Percentiles rank a stretch among this genome's conserved stretches.
These are phyloP conservation scores for Fallopia convolvulus DNA, from an alignment of 148 eudicot species.

Conservation along the genomic window DNA sequence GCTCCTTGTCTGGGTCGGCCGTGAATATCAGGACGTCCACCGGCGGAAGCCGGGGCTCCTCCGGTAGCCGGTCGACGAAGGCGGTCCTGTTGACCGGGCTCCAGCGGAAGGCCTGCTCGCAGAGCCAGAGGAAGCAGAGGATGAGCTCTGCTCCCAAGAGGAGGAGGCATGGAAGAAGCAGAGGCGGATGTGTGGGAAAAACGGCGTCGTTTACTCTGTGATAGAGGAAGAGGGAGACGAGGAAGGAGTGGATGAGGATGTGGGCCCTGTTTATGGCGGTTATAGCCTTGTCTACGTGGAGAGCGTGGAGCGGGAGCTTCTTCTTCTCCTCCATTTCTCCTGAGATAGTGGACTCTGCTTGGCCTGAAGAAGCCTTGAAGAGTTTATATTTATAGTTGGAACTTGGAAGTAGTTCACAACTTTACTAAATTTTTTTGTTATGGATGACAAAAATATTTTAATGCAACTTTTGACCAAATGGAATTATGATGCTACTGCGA, in stretches of 20 bases:
- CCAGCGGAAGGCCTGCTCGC: conserved; percentile 20
- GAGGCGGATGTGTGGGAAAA: not conserved
- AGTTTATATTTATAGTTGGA: not conserved
- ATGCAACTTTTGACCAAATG: no score
- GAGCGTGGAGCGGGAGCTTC: conserved; percentile 14
- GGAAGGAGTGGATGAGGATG: conserved; percentile 7
- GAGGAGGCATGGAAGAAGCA: conserved; percentile 16
- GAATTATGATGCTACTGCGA: no score
- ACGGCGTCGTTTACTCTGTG: conserved; percentile 18
- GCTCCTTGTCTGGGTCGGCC: conserved; percentile 27
- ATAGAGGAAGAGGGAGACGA: not conserved
- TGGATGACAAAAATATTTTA: no score
- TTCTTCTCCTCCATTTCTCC: not conserved
- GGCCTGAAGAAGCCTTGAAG: not conserved
- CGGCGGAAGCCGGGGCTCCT: conserved; percentile 12
- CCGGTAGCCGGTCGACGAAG: conserved; percentile 16
- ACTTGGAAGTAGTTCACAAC: no score
- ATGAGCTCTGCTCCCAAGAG: conserved; percentile 21
- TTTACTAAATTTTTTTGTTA: no score
- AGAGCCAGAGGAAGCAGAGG: conserved; percentile 24
- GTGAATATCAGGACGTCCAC: conserved; percentile 31
- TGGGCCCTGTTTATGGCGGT: conserved; percentile 15
- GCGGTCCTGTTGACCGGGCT: conserved; percentile 17
- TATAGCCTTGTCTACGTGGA: conserved; percentile 12
- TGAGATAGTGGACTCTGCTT: not conserved